These are phyloP conservation scores for Saturnispora sanitii DNA, from an alignment of 805 yeast genomes.

Conservation along the genomic window DNA sequence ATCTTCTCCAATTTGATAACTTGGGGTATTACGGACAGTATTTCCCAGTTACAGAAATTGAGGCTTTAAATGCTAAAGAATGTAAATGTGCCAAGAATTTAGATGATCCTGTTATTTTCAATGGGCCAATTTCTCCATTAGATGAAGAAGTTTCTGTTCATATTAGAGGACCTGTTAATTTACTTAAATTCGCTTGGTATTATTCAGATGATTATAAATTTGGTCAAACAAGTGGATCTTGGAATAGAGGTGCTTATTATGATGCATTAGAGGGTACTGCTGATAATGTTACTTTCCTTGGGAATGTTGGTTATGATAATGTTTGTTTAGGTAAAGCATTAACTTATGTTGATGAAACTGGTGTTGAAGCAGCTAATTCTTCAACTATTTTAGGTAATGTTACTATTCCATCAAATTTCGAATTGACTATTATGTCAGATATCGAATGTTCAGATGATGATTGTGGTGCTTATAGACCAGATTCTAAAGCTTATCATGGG, in stretches of 20 bases:
- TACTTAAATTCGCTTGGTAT: conserved; percentile 54
- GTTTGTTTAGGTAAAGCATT: conserved; percentile 62
- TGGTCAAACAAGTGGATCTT: conserved; percentile 34
- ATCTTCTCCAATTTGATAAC: conserved; percentile 40
- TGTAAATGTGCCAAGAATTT: conserved; percentile 39
- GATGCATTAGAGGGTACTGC: conserved; percentile 39
- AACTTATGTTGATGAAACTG: conserved; percentile 51
- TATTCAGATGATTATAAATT: conserved; percentile 33
- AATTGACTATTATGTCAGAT: conserved; percentile 51
- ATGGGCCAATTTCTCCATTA: conserved; percentile 57
- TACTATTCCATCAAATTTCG: conserved; percentile 46
- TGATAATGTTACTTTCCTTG: conserved; percentile 59
- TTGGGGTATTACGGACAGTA: conserved; percentile 48
- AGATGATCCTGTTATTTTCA: conserved; percentile 29
- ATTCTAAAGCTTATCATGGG: conserved; percentile 68
- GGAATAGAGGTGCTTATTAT: conserved; percentile 55
- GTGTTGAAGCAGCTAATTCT: conserved; percentile 35
- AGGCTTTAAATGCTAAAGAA: conserved; percentile 30
- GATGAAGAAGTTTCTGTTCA: conserved; percentile 66
- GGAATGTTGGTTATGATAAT: conserved; percentile 49
- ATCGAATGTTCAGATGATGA: conserved; percentile 55
- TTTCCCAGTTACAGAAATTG: conserved; percentile 35
- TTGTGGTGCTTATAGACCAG: conserved; percentile 71
- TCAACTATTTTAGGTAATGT: conserved; percentile 41
- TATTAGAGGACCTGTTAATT: conserved; percentile 63